Base-by-base conservation (phyloP, 257 asterid genomes). In the Solanum pimpinellifolium region DNA sequence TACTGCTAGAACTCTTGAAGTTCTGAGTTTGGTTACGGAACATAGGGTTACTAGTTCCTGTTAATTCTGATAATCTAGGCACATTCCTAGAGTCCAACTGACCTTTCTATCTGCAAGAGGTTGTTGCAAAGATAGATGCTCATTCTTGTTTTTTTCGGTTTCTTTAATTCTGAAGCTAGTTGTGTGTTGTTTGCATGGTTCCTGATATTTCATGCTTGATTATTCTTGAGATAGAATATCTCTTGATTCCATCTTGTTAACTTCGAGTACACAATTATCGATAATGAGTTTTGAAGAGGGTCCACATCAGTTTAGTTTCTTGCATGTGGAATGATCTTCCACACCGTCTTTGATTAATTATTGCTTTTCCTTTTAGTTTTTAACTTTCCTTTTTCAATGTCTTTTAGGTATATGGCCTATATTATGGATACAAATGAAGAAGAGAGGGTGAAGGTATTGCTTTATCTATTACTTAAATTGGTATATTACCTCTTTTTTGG, bases 401-500 rank as follows among this genome's bases (percentile, higher is more conserved):
- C 56, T 86, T 73, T 20, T 88, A 97, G 99, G 99, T 97, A 97
- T 83, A 97, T 97, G 99, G 98, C 99, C 13, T 97, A 95, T 90
- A 97, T 97, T 87, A 96, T 97, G 99, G 99, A 97, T 88, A 97
- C 99, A 78, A 97, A 97, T 89, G 99, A 97, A 90, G 99, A 97
- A 90, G 99, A 97, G 94, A 93, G 99, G 90, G 96, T 85, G 80
- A 96, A 96, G 99, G 99, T 97, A 92, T 75, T 81, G 25, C 44
- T 39, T 59, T 66, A 42, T 46, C 59, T 52, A 21, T 18, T 49
- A 49, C 42, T 31, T 81, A 81, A 31, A 31, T 81, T 47, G 29
- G 68, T 80, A 16, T 41, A 31, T 10, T 18, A 23, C 31, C 11
- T 31, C 27, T 42, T 49, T 87, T 72, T 87, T 49, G 11, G 62